These are phyloP conservation scores for Solanum piurae DNA, from an alignment of 257 asterid genomes.

Conservation along the genomic window DNA sequence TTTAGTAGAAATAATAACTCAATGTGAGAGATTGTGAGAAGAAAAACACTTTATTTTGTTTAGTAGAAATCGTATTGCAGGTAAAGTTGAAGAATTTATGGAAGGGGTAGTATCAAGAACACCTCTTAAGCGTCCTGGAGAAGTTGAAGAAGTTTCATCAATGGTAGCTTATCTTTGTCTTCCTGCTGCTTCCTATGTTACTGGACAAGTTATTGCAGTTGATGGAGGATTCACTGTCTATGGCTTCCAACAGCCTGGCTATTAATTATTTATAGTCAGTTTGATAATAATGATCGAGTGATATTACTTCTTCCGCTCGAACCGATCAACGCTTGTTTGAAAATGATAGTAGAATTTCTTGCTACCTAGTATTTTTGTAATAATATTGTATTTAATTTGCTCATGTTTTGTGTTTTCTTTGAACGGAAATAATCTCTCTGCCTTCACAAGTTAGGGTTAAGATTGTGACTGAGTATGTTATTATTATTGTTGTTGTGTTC, in stretches of 20 bases:
- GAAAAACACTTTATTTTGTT: too few species aligned
- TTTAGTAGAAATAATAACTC: too few species aligned
- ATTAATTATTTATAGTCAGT: background rate
- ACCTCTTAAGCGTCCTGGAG: conserved; percentile 61
- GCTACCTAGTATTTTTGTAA: background rate
- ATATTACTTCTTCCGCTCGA: background rate
- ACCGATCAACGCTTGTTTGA: background rate
- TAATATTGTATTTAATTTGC: background rate
- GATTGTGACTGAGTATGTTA: too few species aligned
- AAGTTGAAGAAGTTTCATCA: conserved; percentile 66
- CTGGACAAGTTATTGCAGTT: conserved; percentile 65
- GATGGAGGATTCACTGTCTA: conserved; percentile 77
- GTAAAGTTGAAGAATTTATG: conserved; percentile 19
- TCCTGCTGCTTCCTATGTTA: conserved; percentile 73
- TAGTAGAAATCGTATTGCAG: too few species aligned
- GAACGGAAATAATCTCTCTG: too few species aligned
- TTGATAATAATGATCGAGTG: background rate
- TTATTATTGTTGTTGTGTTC: too few species aligned
- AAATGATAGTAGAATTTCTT: background rate
- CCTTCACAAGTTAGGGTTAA: too few species aligned
- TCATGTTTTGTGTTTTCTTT: background rate
- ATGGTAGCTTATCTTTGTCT: conserved; percentile 79
- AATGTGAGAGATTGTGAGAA: too few species aligned
- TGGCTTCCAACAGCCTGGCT: conserved; percentile 24
- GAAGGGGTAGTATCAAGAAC: conserved; percentile 45